Percentiles rank a stretch among this genome's conserved stretches.
phyloP scores from a whole-genome alignment of 441 rosid species.

The Aleurites moluccanus region DNA sequence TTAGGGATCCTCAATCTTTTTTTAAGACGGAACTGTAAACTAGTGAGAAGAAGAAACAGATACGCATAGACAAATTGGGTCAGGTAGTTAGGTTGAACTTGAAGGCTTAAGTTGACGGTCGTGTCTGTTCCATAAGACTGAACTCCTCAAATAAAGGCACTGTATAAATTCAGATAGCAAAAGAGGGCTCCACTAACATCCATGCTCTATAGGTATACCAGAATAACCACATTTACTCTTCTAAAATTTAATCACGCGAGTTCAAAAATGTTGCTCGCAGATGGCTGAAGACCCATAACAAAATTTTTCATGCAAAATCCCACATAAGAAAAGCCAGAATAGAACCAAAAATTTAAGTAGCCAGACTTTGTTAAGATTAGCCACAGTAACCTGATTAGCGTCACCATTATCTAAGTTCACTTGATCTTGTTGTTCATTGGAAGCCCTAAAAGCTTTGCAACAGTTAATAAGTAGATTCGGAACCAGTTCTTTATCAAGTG shows the following conservation, averaged over 20 bases:
- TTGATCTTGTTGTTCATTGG: constrained; percentile 55
- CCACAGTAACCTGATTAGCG: constrained; percentile 60
- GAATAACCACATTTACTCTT: not conserved
- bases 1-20: too few species aligned
- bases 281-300: not conserved
- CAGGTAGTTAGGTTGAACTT: too few species aligned
- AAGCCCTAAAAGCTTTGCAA: constrained; percentile 77
- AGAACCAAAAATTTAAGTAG: not conserved
- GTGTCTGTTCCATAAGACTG: not conserved
- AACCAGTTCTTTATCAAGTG: constrained; percentile 66
- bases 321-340: not conserved
- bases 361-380: constrained; percentile 14
- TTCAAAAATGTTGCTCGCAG: not conserved
- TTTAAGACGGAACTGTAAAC: not conserved
- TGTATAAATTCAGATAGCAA: not conserved
- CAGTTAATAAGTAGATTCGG: constrained; percentile 89
- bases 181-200: not conserved
- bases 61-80: not conserved
- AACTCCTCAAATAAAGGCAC: not conserved
- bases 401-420: constrained; percentile 51
- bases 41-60: not conserved
- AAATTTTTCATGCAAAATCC: not conserved
- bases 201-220: not conserved
- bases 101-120: not conserved
- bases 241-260: not conserved